Evolutionary conservation across 2,329 filamentous ascomycete genomes (phyloP).

Genomic region (Apiospora rasikravindrae): DNA sequence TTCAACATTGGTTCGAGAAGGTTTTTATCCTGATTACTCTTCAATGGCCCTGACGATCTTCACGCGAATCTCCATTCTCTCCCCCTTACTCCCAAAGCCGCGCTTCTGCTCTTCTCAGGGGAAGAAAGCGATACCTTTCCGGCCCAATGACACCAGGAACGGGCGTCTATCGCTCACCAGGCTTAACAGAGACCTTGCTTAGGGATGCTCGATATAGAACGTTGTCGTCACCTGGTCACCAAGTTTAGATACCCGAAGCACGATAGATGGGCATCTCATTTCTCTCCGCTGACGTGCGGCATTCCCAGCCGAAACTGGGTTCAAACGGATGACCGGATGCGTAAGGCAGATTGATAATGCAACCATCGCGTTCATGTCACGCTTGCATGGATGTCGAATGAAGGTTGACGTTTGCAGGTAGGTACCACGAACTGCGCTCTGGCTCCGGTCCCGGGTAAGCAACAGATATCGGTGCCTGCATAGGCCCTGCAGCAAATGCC

Average conservation of each 20-base stretch:
- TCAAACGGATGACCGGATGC: background rate
- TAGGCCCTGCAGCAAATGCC: slow-evolving; percentile 1
- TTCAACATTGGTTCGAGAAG: background rate
- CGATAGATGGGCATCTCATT: background rate
- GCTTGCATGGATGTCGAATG: background rate
- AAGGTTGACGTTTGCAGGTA: slow-evolving; percentile 2
- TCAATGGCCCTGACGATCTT: background rate
- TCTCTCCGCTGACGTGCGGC: slow-evolving; percentile 11
- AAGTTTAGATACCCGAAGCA: slow-evolving; percentile 9
- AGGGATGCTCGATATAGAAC: slow-evolving; percentile 2
- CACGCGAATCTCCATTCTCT: background rate
- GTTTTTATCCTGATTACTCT: background rate
- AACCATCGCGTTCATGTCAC: background rate
- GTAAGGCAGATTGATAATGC: background rate
- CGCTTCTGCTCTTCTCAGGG: background rate
- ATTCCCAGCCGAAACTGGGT: background rate
- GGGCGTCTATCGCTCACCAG: background rate
- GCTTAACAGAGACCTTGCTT: slow-evolving; percentile 7
- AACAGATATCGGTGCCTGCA: slow-evolving; percentile 4
- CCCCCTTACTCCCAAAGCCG: slow-evolving; percentile 5
- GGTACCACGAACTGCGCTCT: background rate
- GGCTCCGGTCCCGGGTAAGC: slow-evolving; percentile 14
- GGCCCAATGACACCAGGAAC: background rate
- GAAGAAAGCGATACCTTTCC: background rate
- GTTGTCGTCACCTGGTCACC: background rate